Evolutionary conservation across 2,329 filamentous ascomycete species (phyloP), one percentile per base, ranked within the genome.

Genomic region (Xylariaceae sp.): DNA sequence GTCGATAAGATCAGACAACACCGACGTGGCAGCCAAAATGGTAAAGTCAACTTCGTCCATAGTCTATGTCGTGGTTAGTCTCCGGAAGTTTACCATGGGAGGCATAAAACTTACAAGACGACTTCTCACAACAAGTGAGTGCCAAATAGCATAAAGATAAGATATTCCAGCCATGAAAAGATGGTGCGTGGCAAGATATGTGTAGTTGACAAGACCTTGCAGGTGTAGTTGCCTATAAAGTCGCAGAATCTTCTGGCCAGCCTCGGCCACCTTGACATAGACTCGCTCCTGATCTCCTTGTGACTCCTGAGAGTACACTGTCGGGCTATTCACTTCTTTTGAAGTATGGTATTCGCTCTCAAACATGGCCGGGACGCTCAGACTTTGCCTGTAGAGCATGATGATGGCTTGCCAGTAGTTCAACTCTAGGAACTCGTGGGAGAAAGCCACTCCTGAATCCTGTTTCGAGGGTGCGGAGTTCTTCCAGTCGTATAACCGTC

Each of bases 371-470:
- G 92, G 92, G 16, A 95, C 88, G 39, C 88, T 86, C 50, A 95
- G 68, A 64, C 90, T 93, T 66, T 95, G 92, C 44, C 92, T 78
- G 64, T 97, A 97, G 17, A 97, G 78, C 85, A 96, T 90, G 55
- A 96, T 94, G 49, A 97, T 83, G 3, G 90, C 89, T 64, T 96
- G 92, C 91, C 92, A 97, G 67, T 97, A 97, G 65, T 97, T 97
- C 49, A 97, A 76, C 58, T 96, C 89, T 4, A 96, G 69, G 58
- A 97, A 95, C 45, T 95, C 86, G 1, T 88, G 83, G 1, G 87
- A 90, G 64, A 97, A 97, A 4, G 82, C 82, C 2, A 97, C 93
- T 1, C 91, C 91, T 0, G 88, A 95, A 47, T 93, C 82, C 19
- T 79, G 69, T 51, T 85, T 83, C 0, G 79, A 84, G 0, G 92